phyloP scores from a whole-genome alignment of 2,329 filamentous ascomycete species.

The Fusarium compactum region DNA sequence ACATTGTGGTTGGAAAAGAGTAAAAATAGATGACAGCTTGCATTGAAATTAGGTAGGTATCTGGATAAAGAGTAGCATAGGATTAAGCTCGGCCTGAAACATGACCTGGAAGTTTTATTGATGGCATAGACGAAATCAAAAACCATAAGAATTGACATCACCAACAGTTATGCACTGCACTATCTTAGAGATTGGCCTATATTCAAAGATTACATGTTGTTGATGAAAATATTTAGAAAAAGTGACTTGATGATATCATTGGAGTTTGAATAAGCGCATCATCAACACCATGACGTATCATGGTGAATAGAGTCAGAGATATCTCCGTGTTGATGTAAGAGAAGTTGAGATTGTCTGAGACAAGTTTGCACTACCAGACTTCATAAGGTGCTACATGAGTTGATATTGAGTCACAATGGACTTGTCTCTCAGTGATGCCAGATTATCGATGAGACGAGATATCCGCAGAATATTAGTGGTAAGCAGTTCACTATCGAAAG shows the following conservation, averaged over 20 bases:
- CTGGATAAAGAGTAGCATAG: neutral
- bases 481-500: neutral
- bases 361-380: neutral
- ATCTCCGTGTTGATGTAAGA: neutral
- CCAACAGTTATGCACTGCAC: neutral
- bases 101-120: neutral
- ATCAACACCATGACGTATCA: neutral
- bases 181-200: neutral
- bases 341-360: conserved; percentile 3
- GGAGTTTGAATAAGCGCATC: neutral
- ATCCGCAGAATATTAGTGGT: neutral
- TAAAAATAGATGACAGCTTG: neutral
- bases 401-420: neutral
- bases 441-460: neutral
- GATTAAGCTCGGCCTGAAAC: neutral
- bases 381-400: neutral
- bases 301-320: neutral
- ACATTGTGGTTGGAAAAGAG: neutral
- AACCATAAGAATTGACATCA: neutral
- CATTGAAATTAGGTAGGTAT: neutral
- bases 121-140: neutral
- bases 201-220: neutral
- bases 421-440: neutral
- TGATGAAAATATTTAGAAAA: neutral
- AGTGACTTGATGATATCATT: neutral